Conservation (phyloP, 495 filamentous ascomycete genomes). For the Neurospora pannonica region DNA sequence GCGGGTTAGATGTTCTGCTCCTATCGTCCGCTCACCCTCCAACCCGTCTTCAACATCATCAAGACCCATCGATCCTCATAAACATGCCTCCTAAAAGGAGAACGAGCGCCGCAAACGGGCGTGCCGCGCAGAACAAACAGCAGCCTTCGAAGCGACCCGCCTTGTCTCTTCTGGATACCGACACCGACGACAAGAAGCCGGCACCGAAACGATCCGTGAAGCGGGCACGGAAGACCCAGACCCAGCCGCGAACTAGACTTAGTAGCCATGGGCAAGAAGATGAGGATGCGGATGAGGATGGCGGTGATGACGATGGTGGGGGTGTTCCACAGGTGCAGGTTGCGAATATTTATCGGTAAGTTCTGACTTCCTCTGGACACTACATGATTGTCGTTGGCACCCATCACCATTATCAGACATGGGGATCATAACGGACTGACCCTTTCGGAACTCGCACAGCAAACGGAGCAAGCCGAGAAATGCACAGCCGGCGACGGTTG, state of each 20-base stretch:
- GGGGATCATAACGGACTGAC: not conserved
- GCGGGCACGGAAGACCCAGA: not conserved
- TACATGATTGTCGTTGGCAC: too few species aligned
- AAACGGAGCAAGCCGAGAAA: not conserved
- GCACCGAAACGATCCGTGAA: constrained; percentile 5
- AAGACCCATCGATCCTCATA: not conserved
- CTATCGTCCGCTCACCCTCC: not conserved
- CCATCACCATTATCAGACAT: not conserved
- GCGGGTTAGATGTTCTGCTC: not conserved
- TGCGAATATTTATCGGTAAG: not conserved
- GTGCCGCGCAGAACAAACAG: not conserved
- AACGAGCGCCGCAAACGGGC: not conserved
- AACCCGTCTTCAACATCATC: not conserved
- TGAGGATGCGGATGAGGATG: not conserved
- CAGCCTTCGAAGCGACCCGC: not conserved
- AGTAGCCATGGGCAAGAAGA: not conserved
- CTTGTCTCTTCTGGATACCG: not conserved
- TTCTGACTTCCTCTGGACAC: not conserved
- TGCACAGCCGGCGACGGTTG: constrained; percentile 10
- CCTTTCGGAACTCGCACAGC: not conserved
- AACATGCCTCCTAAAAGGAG: not conserved
- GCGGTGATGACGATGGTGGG: not conserved
- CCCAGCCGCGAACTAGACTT: not conserved
- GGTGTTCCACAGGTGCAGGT: not conserved
- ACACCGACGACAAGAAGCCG: not conserved